Conservation (phyloP, 2,329 filamentous ascomycete species). For the Epichloe coenophiala region DNA sequence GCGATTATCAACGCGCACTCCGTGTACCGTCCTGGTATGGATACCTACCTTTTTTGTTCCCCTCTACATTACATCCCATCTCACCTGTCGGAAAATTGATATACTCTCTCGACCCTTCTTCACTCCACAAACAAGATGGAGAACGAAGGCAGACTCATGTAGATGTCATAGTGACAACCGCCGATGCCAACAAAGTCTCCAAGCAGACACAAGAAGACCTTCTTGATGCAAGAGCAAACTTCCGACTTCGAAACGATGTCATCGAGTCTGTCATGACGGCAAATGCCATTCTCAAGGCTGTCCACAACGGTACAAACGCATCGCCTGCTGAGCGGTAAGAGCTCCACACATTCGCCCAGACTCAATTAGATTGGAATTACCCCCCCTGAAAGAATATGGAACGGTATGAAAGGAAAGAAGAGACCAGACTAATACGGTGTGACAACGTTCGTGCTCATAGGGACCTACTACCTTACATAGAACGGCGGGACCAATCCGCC, state of each 20-base stretch:
- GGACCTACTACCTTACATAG: conserved; percentile 52
- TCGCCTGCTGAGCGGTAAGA: conserved; percentile 55
- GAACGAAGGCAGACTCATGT: neutral
- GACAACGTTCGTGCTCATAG: conserved; percentile 23
- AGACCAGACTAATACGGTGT: neutral
- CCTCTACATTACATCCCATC: neutral
- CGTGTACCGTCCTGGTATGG: conserved; percentile 21
- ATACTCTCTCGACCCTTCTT: neutral
- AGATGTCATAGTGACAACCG: conserved; percentile 4
- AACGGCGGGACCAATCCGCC: conserved; percentile 54
- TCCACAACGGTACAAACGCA: conserved; percentile 53
- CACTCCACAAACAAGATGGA: neutral
- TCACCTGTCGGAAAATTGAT: neutral
- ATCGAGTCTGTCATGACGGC: conserved; percentile 55
- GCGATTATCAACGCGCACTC: conserved; percentile 46
- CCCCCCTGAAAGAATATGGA: neutral
- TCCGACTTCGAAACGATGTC: conserved; percentile 56
- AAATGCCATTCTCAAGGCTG: conserved; percentile 64
- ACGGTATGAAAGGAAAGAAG: neutral
- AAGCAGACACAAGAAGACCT: conserved; percentile 50
- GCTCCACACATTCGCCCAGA: no score
- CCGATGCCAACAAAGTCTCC: conserved; percentile 32
- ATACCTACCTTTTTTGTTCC: no score
- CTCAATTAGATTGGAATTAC: neutral
- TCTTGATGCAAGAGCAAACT: conserved; percentile 55